Conservation (phyloP, 2,329 filamentous ascomycete genomes). For the Xylogone sp. region DNA sequence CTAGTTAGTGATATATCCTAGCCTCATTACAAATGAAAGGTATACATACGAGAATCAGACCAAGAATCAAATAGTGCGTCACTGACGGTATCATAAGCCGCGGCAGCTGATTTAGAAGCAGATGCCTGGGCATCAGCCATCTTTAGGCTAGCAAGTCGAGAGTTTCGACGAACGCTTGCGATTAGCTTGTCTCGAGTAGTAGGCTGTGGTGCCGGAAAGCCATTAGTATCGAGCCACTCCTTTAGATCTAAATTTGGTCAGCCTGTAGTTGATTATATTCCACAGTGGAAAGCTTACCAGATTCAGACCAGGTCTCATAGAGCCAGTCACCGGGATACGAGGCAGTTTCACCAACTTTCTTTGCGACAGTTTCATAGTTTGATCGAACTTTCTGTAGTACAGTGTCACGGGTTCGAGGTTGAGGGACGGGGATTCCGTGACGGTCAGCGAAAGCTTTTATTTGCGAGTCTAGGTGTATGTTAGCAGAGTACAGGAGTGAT, state of each 20-base stretch:
- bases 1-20: conserved; percentile 26
- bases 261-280: background rate
- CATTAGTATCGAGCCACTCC: conserved; percentile 85
- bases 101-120: conserved; percentile 61
- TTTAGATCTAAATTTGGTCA: conserved; percentile 65
- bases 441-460: conserved; percentile 91
- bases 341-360: conserved; percentile 69
- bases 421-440: conserved; percentile 80
- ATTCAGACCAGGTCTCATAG: conserved; percentile 84
- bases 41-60: conserved; percentile 61
- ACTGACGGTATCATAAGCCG: conserved; percentile 70
- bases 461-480: conserved; percentile 71
- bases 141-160: conserved; percentile 71
- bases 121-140: conserved; percentile 57
- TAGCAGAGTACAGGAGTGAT: conserved; percentile 25
- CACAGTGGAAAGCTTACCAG: conserved; percentile 31
- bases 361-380: conserved; percentile 75
- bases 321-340: conserved; percentile 95
- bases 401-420: conserved; percentile 81
- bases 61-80: conserved; percentile 86
- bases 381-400: conserved; percentile 74
- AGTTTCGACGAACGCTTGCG: conserved; percentile 85
- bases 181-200: conserved; percentile 82
- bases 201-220: conserved; percentile 82
- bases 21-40: conserved; percentile 5